A percentile compares a stretch with the other conserved stretches of the same genome.
These are phyloP conservation scores for Arthrobotrys sphaeroides DNA, from an alignment of 2,329 filamentous ascomycete species.

Conservation along the genomic window DNA sequence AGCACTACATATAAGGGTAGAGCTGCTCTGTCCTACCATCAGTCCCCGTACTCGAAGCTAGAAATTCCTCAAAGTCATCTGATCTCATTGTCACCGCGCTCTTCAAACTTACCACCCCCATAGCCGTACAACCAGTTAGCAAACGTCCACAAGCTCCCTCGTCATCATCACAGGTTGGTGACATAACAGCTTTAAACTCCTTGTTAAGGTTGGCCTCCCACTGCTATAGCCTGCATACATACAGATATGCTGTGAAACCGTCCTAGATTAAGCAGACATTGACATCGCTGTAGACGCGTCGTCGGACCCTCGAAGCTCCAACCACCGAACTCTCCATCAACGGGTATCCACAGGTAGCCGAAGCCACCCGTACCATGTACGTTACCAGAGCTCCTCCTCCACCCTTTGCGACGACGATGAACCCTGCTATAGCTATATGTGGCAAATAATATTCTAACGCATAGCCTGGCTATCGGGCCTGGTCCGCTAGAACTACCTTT, in stretches of 20 bases:
- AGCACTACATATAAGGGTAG: neutral
- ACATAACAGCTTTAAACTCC: neutral
- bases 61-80: constrained; percentile 1
- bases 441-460: neutral
- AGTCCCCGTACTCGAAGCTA: neutral
- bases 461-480: neutral
- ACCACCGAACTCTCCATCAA: neutral
- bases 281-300: constrained; percentile 10
- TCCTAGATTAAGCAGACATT: neutral
- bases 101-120: no score
- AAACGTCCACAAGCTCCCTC: neutral
- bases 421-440: neutral
- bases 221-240: neutral
- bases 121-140: neutral
- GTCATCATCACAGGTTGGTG: constrained; percentile 14
- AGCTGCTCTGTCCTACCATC: constrained; percentile 38
- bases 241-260: constrained; percentile 42
- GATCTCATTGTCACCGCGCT: neutral
- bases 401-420: neutral
- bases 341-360: neutral
- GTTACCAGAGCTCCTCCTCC: constrained; percentile 15
- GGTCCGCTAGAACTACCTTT: neutral
- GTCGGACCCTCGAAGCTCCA: constrained; percentile 27
- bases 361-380: neutral
- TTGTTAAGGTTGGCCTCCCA: neutral